Percentiles rank a stretch among this genome's conserved stretches.
Conservation (phyloP, 371 early-diverging fungal genomes). For the Syncephalastrum sp. region DNA sequence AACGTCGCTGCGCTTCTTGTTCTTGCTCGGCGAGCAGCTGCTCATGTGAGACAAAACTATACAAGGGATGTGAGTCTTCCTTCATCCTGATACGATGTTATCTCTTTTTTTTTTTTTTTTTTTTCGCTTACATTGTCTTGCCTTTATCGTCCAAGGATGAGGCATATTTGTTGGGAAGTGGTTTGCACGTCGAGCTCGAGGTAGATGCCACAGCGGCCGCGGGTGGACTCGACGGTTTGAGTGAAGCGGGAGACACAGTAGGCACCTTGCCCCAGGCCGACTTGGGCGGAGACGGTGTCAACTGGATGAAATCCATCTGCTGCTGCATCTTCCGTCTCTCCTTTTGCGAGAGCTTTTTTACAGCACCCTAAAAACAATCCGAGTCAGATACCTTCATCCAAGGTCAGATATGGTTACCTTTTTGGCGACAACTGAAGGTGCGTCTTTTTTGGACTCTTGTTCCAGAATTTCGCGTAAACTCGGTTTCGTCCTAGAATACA, state of each 20-base stretch:
- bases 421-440: too few species aligned
- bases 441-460: conserved; percentile 12
- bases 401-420: too few species aligned
- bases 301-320: conserved; percentile 16
- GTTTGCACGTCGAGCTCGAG: too few species aligned
- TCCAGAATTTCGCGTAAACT: conserved; percentile 40
- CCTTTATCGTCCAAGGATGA: conserved; percentile 19
- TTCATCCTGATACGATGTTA: background rate
- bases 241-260: too few species aligned
- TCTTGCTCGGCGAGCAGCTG: conserved; percentile 8
- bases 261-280: conserved; percentile 44
- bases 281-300: conserved; percentile 22
- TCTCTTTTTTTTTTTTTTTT: background rate
- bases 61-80: background rate
- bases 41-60: conserved; percentile 29
- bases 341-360: conserved; percentile 48
- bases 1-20: background rate
- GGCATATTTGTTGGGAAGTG: too few species aligned
- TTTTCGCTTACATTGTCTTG: conserved; percentile 36
- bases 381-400: too few species aligned
- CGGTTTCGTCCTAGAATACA: conserved; percentile 8
- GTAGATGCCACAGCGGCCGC: too few species aligned
- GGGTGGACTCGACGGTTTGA: too few species aligned
- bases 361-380: too few species aligned
- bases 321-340: conserved; percentile 38